Conservation (phyloP, 2,329 filamentous ascomycete species). For the Aspergillus sp. region DNA sequence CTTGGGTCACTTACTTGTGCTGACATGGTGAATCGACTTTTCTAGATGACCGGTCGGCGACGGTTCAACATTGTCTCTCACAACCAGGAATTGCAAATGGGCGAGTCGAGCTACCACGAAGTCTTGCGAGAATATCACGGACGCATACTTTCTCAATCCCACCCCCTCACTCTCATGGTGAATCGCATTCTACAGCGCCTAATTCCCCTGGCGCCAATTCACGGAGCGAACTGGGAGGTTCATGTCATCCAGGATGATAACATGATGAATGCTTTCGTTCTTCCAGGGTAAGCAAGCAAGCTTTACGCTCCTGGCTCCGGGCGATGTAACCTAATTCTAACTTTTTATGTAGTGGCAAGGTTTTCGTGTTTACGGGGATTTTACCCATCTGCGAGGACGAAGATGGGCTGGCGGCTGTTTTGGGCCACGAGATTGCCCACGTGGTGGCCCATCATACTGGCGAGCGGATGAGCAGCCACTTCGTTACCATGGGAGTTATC, state of each 20-base stretch:
- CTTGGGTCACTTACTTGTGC: background rate
- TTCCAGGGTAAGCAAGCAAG: constrained; percentile 50
- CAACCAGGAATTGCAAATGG: constrained; percentile 44
- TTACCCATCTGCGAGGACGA: constrained; percentile 57
- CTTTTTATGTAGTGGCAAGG: constrained; percentile 50
- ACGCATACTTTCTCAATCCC: constrained; percentile 50
- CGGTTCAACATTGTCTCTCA: constrained; percentile 59
- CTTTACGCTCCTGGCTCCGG: too few species aligned
- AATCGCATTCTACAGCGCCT: constrained; percentile 54
- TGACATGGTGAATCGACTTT: background rate
- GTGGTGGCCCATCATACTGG: constrained; percentile 58
- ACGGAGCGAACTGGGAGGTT: constrained; percentile 54
- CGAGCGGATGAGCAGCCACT: constrained; percentile 53
- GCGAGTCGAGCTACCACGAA: constrained; percentile 47
- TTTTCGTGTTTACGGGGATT: constrained; percentile 65
- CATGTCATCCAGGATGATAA: constrained; percentile 55
- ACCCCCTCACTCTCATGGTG: constrained; percentile 51
- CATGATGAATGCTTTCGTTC: constrained; percentile 61
- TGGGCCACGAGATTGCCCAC: constrained; percentile 65
- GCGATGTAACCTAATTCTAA: constrained; percentile 2
- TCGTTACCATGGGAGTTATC: constrained; percentile 32
- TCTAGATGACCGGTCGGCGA: constrained; percentile 52
- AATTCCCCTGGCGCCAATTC: constrained; percentile 51
- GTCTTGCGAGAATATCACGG: constrained; percentile 48
- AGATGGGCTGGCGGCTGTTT: constrained; percentile 59